Base-by-base conservation (phyloP, 2,329 filamentous ascomycete species). In the Verticillium isaacii region DNA sequence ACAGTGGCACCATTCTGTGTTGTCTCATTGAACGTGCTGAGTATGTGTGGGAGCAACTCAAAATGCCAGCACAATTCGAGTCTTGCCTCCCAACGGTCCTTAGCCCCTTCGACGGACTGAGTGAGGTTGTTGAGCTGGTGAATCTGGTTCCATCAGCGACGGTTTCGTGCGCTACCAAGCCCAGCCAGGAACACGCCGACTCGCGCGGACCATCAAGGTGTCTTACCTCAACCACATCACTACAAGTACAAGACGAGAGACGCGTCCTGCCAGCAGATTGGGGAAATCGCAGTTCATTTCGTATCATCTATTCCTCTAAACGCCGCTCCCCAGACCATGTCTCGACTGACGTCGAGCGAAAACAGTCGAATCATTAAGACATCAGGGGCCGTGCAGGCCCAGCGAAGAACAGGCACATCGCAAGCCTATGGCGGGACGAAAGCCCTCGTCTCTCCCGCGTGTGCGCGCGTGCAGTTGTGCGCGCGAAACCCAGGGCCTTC, bases 281-380 rank as follows among this genome's bases (percentile, higher is more conserved):
- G 37, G 37, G n/a, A 59, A 58, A 19, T 54, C 23, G 34, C 29
- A 34, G 32, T 54, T 55, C 25, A 34, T 36, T 54, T 55, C 50
- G 39, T 59, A 54, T 59, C 58, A 15, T 66, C 62, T 50, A 64
- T 65, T 64, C 64, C 63, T 64, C 61, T 61, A 61, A 67, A 68
- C 66, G 65, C 66, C 67, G 50, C 37, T 37, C 36, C 58, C 58
- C 23, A 58, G 56, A 58, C 39, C 39, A 41, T 17, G 41, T 14
- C n/a, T 36, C 32, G 23, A 34, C 34, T 37, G 55, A 34, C 29
- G 59, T 52, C 61, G 56, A 41, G 56, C 37, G 23, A 55, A 57
- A 64, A 50, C 23, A 50, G 50, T 32, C 54, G 54, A 54, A 57
- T 60, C 59, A 58, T 58, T 58, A 58, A 39, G 36, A 58, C 57